Evolutionary conservation across 1,284 basidiomycete species (phyloP).

Genomic region (Ganoderma leucocontextum): DNA sequence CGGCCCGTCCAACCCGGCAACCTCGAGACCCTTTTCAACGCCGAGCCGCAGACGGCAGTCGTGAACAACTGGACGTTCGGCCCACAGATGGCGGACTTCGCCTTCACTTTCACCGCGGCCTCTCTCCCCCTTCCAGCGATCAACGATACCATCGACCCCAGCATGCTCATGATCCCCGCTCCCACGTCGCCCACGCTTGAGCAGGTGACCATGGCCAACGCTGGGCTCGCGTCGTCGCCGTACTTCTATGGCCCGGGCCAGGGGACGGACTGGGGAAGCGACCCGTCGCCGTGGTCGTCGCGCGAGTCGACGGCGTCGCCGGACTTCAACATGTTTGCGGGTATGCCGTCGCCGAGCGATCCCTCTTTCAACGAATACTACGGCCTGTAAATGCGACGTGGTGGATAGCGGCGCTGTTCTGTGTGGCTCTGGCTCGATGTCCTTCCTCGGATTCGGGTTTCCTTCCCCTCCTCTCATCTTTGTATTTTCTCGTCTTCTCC

Average conservation of each 20-base stretch:
- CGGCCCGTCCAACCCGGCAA: neutral
- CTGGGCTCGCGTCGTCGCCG: neutral
- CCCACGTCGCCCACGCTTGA: neutral
- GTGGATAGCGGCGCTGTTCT: neutral
- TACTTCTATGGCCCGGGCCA: neutral
- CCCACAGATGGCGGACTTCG: neutral
- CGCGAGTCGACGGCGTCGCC: neutral
- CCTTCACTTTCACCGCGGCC: neutral
- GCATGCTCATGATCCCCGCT: neutral
- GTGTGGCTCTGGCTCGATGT: neutral
- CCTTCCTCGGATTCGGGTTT: too few species aligned
- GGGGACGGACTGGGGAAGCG: neutral
- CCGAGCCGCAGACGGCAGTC: neutral
- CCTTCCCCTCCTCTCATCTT: too few species aligned
- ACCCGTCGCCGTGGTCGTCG: neutral
- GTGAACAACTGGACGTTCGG: neutral
- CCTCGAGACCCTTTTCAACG: neutral
- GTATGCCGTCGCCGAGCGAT: neutral
- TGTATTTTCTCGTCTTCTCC: neutral
- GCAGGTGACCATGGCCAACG: neutral
- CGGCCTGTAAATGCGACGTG: neutral
- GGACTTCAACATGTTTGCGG: neutral
- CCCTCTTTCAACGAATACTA: neutral
- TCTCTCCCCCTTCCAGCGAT: neutral
- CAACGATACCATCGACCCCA: constrained; percentile 7